Base-by-base conservation (phyloP, 2,329 filamentous ascomycete genomes). In the Cadophora malorum region DNA sequence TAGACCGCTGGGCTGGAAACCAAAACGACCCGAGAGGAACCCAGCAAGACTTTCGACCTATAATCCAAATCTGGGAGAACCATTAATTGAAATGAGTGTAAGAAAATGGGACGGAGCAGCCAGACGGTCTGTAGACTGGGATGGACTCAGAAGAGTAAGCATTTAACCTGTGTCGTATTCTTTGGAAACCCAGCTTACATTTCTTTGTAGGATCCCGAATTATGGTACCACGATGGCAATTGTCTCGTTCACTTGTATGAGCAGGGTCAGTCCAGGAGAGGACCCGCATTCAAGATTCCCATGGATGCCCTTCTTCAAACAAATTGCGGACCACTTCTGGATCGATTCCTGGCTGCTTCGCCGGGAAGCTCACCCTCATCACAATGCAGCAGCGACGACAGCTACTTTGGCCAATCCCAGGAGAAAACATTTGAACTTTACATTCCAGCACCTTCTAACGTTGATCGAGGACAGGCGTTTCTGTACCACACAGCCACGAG, bases 181-280 rank as follows among this genome's bases (percentile, higher is more conserved):
- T 28, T 28, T 25, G 19, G 56, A 19, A 23, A 8, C 4, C 23
- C 52, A 45, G 9, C 23, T 31, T 14, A 52, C 25, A 23, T 31
- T 1, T 33, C 7, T 49, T 5, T 55, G 21, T 68, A 94, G 91
- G 91, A 94, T 72, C 82, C 86, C 2, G 91, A 93, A 71, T 81
- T 95, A 2, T 94, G 89, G 89, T 83, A 84, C 69, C 81, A 84
- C 12, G 80, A 88, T 70, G 91, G 89, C 16, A 88, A 93, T 75
- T 94, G 91, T 73, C 82, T 88, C 19, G 83, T 94, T 1, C 84
- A 94, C 77, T 81, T 94, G 0, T 89, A 92, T 74, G 85, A 80
- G n/a, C 83, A 84, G 70, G 89, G 89, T 49, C 86, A 88, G 65
- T 91, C 90, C 3, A 84, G 83, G 67, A 82, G 87, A 72, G 89